Base-by-base conservation (phyloP, 495 filamentous ascomycete species). In the Mytilinidion resinicola region DNA sequence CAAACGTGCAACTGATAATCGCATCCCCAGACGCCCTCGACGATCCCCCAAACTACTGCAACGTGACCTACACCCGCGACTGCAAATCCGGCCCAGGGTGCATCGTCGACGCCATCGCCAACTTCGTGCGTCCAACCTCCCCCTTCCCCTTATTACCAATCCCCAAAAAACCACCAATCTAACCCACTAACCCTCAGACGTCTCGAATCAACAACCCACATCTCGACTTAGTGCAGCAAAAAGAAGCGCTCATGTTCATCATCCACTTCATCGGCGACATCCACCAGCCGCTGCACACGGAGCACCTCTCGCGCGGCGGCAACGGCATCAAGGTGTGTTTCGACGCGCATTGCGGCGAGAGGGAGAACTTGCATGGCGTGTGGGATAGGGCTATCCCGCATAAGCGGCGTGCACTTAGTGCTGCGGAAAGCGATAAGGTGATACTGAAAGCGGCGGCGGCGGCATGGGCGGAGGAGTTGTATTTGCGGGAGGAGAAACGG, bases 81-180 rank as follows among this genome's bases (percentile, higher is more conserved):
- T 89, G 85, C 64, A 76, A 74, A 9, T 58, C 53, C 4, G 69
- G 70, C 12, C 25, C 41, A 6, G 84, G 83, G 5, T 89, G 85
- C 66, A 70, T 81, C 42, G 75, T 88, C 30, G 72, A 70, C 36
- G 85, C 85, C 5, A 82, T 88, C 17, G 68, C 73, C 20, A 89
- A 87, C 67, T 85, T 87, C 60, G 71, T 76, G 43, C 39, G 70
- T 62, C 12, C 20, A 30, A 53, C 14, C 9, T 34, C 25, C 25
- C 25, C 25, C 51, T 50, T 68, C 71, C 12, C 61, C 58, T n/a
- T 67, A 65, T 7, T 64, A 64, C 14, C 69, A 68, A 62, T 20
- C 44, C 15, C 48, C 25, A 30, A 30, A 30, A 30, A 3, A 2
- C 25, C 25, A 2, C 2, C 25, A 3, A 3, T 30, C 25, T 30